Conservation (phyloP, 805 yeast genomes). For the Brettanomyces sp. region DNA sequence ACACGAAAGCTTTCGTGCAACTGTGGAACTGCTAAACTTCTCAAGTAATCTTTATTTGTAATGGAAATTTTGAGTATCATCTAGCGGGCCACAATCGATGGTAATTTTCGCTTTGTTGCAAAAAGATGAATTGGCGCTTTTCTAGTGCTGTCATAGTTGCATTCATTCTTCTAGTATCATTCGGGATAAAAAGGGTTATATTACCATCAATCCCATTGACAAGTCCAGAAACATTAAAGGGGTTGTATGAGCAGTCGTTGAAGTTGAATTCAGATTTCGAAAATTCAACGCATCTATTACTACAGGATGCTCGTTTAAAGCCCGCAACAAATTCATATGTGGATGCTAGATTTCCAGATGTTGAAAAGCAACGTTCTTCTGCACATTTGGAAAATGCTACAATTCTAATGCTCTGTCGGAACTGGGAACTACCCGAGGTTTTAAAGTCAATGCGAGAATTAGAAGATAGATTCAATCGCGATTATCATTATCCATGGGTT, state of each 20-base stretch:
- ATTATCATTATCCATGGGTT: conserved; percentile 69
- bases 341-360: conserved; percentile 18
- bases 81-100: too few relatives aligned
- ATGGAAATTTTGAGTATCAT: too few relatives aligned
- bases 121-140: too few relatives aligned
- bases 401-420: conserved; percentile 77
- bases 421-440: conserved; percentile 69
- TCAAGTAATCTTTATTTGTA: too few relatives aligned
- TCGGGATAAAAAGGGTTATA: too few relatives aligned
- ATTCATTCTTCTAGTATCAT: too few relatives aligned
- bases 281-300: conserved; percentile 6
- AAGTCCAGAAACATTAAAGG: neutral
- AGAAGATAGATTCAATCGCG: conserved; percentile 64
- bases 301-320: conserved; percentile 20
- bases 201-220: neutral
- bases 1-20: too few relatives aligned
- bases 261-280: conserved; percentile 1
- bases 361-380: conserved; percentile 6
- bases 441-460: conserved; percentile 65
- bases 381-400: conserved; percentile 69
- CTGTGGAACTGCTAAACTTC: too few relatives aligned
- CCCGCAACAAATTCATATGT: conserved; percentile 32
- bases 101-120: too few relatives aligned
- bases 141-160: too few relatives aligned
- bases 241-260: conserved; percentile 8